Evolutionary conservation across 176 grass and related monocot genomes (phyloP).

Genomic region (Aechmea fasciata): DNA sequence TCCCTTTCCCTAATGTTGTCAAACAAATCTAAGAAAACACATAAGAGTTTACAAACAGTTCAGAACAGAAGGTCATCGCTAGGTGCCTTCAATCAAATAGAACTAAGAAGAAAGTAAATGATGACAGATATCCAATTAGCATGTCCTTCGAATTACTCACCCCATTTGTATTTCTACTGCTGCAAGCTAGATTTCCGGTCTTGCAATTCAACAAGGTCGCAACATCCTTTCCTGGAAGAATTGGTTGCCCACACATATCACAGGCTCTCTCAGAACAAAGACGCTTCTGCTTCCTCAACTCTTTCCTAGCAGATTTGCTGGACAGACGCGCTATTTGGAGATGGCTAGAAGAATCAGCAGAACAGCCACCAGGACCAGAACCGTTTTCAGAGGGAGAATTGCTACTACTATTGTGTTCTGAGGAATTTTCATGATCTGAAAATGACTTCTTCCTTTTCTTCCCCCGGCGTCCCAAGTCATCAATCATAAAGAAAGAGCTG

Average conservation of each 20-base stretch:
- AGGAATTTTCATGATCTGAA: slow-evolving; percentile 73
- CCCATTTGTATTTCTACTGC: slow-evolving; percentile 83
- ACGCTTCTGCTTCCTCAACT: slow-evolving; percentile 80
- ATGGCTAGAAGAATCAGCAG: slow-evolving; percentile 21
- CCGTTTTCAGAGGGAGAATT: slow-evolving; percentile 19
- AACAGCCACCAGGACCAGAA: slow-evolving; percentile 28
- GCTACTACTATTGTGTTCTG: slow-evolving; percentile 42
- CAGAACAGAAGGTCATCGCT: too few relatives aligned
- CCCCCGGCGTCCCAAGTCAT: slow-evolving; percentile 55
- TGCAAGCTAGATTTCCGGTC: slow-evolving; percentile 78
- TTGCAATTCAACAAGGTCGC: slow-evolving; percentile 71
- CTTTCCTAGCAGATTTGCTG: slow-evolving; percentile 55
- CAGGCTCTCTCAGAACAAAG: slow-evolving; percentile 79
- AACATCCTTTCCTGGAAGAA: slow-evolving; percentile 88
- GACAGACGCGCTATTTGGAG: slow-evolving; percentile 40
- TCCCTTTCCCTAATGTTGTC: too few relatives aligned
- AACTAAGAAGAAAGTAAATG: neutral
- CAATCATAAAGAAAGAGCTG: slow-evolving; percentile 78
- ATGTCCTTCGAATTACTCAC: slow-evolving; percentile 38
- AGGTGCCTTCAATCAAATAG: slow-evolving; percentile 6
- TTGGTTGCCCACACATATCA: slow-evolving; percentile 88
- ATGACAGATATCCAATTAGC: neutral
- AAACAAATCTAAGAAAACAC: too few relatives aligned
- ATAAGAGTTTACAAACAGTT: too few relatives aligned
- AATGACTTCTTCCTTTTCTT: slow-evolving; percentile 84